phyloP scores from a whole-genome alignment of 2,329 filamentous ascomycete genomes.

The Colletotrichum destructivum region DNA sequence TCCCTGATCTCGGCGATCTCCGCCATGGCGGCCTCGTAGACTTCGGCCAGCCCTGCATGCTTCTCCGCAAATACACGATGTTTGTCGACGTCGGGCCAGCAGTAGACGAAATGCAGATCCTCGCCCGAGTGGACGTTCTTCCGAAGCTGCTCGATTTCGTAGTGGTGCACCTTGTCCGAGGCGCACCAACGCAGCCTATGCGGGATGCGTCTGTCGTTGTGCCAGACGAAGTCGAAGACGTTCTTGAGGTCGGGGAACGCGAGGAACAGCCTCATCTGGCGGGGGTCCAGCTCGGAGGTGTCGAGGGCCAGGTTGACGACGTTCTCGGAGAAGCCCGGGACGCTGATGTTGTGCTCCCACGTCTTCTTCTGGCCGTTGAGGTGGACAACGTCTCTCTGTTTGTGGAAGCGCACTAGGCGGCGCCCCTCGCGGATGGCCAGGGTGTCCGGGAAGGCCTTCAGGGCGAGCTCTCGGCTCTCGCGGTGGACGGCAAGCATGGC shows the following conservation, averaged over 20 bases:
- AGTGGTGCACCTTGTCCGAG: constrained; percentile 49
- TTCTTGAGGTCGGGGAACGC: constrained; percentile 48
- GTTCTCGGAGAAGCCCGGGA: constrained; percentile 50
- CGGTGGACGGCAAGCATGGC: constrained; percentile 52
- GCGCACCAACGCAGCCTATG: constrained; percentile 51
- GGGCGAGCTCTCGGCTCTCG: constrained; percentile 54
- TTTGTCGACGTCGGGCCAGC: constrained; percentile 53
- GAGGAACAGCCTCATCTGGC: constrained; percentile 7
- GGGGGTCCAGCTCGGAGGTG: not conserved
- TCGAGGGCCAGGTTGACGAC: constrained; percentile 50
- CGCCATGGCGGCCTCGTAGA: not conserved
- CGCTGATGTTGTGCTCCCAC: constrained; percentile 32
- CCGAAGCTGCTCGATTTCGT: constrained; percentile 48
- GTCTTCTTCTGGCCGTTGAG: constrained; percentile 19
- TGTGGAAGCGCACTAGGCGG: constrained; percentile 50
- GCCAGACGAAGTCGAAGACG: constrained; percentile 47
- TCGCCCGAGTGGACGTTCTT: constrained; percentile 46
- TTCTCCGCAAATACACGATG: constrained; percentile 50
- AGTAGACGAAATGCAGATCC: constrained; percentile 47
- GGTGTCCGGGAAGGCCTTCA: constrained; percentile 51
- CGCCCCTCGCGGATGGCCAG: constrained; percentile 49
- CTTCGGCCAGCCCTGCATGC: constrained; percentile 20
- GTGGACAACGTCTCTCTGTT: constrained; percentile 50
- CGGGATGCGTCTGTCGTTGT: constrained; percentile 26
- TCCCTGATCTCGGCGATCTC: constrained; percentile 10